Percentiles rank a stretch among this genome's conserved stretches.
Conservation (phyloP, 1,139 yeast species). For the Pichia sp. region DNA sequence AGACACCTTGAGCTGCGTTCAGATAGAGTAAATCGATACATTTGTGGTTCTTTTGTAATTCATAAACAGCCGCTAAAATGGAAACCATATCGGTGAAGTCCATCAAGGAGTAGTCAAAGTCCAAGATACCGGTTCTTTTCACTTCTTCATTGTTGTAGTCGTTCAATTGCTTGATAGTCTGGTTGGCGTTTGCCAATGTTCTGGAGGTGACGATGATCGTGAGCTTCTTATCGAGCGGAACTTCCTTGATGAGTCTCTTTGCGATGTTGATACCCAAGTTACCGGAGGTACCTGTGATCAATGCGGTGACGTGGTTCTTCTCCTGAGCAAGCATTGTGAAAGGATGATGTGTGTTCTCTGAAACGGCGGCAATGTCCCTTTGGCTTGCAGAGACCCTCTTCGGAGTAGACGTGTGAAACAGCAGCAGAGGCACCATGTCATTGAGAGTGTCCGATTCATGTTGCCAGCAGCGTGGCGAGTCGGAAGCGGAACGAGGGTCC, state of each 20-base stretch:
- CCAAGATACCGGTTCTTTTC: constrained; percentile 52
- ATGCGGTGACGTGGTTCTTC: constrained; percentile 40
- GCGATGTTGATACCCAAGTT: constrained; percentile 87
- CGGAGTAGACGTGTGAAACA: no score
- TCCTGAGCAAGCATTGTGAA: no score
- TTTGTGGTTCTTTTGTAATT: constrained; percentile 58
- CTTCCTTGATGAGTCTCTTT: constrained; percentile 63
- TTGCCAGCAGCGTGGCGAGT: no score
- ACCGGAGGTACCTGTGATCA: constrained; percentile 68
- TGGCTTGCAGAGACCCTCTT: no score
- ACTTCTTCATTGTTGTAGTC: constrained; percentile 41
- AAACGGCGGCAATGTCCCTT: no score
- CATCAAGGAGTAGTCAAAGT: constrained; percentile 81
- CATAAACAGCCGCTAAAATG: constrained; percentile 69
- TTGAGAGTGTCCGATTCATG: no score
- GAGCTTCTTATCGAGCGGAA: constrained; percentile 51
- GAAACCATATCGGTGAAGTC: constrained; percentile 95
- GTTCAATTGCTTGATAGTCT: constrained; percentile 65
- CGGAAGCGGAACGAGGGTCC: no score
- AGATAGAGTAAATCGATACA: constrained; percentile 76
- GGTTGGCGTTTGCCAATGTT: constrained; percentile 79
- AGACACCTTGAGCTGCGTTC: constrained; percentile 89
- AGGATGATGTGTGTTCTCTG: no score
- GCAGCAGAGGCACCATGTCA: no score
- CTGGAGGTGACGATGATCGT: constrained; percentile 88